Percentiles rank a stretch among this genome's conserved stretches.
Conservation (phyloP, 306 rosid genomes). For the Cicer yamashitae region DNA sequence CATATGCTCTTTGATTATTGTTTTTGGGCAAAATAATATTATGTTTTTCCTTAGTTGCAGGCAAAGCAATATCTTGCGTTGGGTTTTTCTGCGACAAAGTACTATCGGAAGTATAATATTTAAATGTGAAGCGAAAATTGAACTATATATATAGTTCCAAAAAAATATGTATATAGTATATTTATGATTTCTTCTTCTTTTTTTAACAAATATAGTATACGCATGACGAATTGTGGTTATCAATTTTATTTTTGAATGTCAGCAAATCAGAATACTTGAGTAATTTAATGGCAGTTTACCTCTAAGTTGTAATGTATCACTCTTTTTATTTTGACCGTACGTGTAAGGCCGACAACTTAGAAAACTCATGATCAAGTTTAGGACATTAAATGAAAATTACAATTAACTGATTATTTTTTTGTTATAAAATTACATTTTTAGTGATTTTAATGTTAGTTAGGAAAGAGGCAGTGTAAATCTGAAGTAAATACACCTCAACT, state of each 20-base stretch:
- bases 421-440: too few relatives aligned
- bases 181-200: too few relatives aligned
- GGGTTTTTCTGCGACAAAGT: conserved; percentile 45
- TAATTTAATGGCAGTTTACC: not conserved
- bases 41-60: conserved; percentile 31
- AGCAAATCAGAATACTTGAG: conserved; percentile 1
- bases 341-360: too few relatives aligned
- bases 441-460: too few relatives aligned
- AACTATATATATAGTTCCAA: not conserved
- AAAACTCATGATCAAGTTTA: too few relatives aligned
- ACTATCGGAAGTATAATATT: conserved; percentile 2
- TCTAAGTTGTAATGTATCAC: not conserved
- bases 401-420: too few relatives aligned
- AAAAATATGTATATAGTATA: too few relatives aligned
- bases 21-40: conserved; percentile 42
- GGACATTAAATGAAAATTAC: too few relatives aligned
- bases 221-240: not conserved
- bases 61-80: conserved; percentile 41
- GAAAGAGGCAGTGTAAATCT: too few relatives aligned
- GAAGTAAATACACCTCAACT: too few relatives aligned
- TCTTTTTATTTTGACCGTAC: too few relatives aligned
- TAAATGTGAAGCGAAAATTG: not conserved
- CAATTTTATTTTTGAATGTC: conserved; percentile 22
- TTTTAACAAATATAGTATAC: not conserved
- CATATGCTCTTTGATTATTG: conserved; percentile 38